These are phyloP conservation scores for Clavaria fumosa DNA, from an alignment of 768 basidiomycete genomes.

Conservation along the genomic window DNA sequence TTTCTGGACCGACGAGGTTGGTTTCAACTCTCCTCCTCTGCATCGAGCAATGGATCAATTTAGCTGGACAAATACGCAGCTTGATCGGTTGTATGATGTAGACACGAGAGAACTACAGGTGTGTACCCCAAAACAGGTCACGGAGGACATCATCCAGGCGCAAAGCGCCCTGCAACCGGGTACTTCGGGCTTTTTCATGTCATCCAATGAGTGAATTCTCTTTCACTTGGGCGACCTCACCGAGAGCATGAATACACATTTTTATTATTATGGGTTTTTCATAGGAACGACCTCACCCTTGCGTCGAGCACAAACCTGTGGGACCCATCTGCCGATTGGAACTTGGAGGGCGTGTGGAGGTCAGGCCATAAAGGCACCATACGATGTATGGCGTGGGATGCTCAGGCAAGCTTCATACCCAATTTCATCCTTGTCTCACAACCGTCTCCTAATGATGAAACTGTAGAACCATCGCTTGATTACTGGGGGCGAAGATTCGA, in stretches of 20 bases:
- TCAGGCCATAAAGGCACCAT: constrained; percentile 42
- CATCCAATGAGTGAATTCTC: constrained; percentile 53
- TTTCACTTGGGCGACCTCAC: no score
- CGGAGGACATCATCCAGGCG: constrained; percentile 57
- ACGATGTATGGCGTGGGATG: constrained; percentile 40
- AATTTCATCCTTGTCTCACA: neutral
- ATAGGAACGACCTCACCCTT: constrained; percentile 39
- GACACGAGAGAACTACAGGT: constrained; percentile 55
- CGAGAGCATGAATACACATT: no score
- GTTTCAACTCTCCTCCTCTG: constrained; percentile 3
- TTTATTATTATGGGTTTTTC: no score
- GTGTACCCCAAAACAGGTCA: constrained; percentile 48
- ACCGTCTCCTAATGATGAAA: neutral
- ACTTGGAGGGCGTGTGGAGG: constrained; percentile 35
- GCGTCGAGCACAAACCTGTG: no score
- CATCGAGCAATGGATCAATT: constrained; percentile 1
- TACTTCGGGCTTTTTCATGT: constrained; percentile 31
- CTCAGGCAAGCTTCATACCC: constrained; percentile 16
- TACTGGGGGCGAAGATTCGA: constrained; percentile 37
- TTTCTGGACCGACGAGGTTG: constrained; percentile 62
- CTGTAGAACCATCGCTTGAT: constrained; percentile 25
- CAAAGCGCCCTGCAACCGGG: constrained; percentile 18
- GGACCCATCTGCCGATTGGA: constrained; percentile 29
- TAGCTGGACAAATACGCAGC: no score
- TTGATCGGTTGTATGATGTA: constrained; percentile 38